These are phyloP conservation scores for Lepidium africanum DNA, from an alignment of 345 rosid species.

Conservation along the genomic window DNA sequence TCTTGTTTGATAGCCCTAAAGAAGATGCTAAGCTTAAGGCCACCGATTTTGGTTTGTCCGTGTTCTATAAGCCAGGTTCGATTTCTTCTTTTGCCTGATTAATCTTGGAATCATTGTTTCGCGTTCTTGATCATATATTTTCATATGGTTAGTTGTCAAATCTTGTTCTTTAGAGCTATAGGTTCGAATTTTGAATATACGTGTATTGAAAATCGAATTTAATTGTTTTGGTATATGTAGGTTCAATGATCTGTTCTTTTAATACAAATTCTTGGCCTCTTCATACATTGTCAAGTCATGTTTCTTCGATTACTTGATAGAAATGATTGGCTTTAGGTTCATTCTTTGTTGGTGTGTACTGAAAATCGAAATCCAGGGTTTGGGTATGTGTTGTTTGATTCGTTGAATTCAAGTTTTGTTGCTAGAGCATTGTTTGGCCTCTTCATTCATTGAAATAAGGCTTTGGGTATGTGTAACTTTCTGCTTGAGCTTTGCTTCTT, in stretches of 20 bases:
- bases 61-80: conserved; percentile 93
- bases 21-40: conserved; percentile 88
- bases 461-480: neutral
- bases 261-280: neutral
- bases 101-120: neutral
- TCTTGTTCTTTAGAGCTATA: too few relatives aligned
- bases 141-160: too few relatives aligned
- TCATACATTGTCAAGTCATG: neutral
- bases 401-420: neutral
- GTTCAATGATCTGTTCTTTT: too few relatives aligned
- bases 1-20: conserved; percentile 67
- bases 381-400: neutral
- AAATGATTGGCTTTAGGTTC: neutral
- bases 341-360: neutral
- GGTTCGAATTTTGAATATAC: too few relatives aligned
- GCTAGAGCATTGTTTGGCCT: neutral
- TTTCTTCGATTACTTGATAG: neutral
- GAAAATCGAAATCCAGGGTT: neutral
- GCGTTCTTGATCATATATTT: neutral
- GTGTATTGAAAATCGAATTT: too few relatives aligned
- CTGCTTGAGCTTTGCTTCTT: neutral
- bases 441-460: neutral
- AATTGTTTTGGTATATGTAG: too few relatives aligned
- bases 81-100: neutral
- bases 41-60: conserved; percentile 88